Evolutionary conservation across 73 alveolate genomes (phyloP), one percentile per base, ranked within the genome.

Genomic region (Paramecium octaurelia): DNA sequence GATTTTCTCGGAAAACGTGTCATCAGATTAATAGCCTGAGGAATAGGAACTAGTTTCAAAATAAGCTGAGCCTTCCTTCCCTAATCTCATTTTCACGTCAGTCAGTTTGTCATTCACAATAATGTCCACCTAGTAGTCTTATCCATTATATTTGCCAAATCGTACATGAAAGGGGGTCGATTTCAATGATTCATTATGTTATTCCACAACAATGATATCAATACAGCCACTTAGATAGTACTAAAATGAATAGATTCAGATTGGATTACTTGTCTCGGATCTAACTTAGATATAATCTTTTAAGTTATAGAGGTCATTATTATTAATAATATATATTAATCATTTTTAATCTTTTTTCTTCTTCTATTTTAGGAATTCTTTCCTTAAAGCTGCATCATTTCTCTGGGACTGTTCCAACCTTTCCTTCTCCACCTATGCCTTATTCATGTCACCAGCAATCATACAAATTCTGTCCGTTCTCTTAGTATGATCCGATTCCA

Each of bases 111-210:
- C 99, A 93, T 98, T 98, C 40, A 97, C 97, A 54, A 93, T 85
- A 36, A 98, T 92, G 1, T 86, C 80, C 21, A 93, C 90, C 86
- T 24, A 85, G 20, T 85, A 38, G 77, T 93, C 84, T 95, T 97
- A 23, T 71, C 98, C 42, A 58, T 97, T 94, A 57, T 93, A 92
- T 75, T 97, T 96, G 86, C 99, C 99, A 92, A 98, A 98, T 57
- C 98, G 68, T 43, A 97, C 97, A 93, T 96, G 99, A 86, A 97
- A 97, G 2, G 99, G 99, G 42, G 99, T 76, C 57, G 97, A 94
- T 38, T 89, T 86, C 48, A 97, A 83, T 14, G 96, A 88, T 27
- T 99, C 99, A 85, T 95, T 97, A 5, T 97, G 97, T 85, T 97
- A 95, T 84, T 96, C 92, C 36, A 98, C 92, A 2, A 95, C 99